Percentiles rank a stretch among this genome's conserved stretches.
These are phyloP conservation scores for Hanseniaspora vineae DNA, from an alignment of 805 yeast species.

Conservation along the genomic window DNA sequence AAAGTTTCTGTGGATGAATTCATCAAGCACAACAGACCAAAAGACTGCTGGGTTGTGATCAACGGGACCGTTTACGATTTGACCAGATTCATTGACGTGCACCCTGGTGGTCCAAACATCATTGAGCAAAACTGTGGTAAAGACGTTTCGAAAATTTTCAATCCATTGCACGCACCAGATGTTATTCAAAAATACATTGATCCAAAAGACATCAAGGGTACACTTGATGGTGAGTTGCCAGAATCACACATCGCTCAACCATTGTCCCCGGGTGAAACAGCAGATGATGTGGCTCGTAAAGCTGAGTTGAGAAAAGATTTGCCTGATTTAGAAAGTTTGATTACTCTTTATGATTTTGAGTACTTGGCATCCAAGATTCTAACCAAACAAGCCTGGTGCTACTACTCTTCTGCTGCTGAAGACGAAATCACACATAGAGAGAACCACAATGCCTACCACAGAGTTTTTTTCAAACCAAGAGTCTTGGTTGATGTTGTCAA, in stretches of 20 bases:
- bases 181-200: constrained; percentile 54
- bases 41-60: constrained; percentile 76
- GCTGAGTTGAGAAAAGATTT: constrained; percentile 27
- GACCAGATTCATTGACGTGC: constrained; percentile 57
- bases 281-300: constrained; percentile 19
- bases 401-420: constrained; percentile 83
- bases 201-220: constrained; percentile 49
- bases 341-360: constrained; percentile 80
- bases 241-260: constrained; percentile 17
- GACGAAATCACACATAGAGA: constrained; percentile 86
- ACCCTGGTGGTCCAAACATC: constrained; percentile 73
- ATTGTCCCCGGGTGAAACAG: constrained; percentile 23
- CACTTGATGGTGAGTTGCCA: constrained; percentile 24
- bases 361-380: constrained; percentile 68
- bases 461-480: constrained; percentile 78
- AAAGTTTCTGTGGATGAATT: constrained; percentile 37
- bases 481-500: constrained; percentile 69
- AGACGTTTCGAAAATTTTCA: constrained; percentile 73
- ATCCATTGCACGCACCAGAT: constrained; percentile 87
- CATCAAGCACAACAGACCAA: constrained; percentile 50
- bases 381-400: constrained; percentile 79
- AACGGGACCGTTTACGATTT: constrained; percentile 72
- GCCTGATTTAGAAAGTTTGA: constrained; percentile 60
- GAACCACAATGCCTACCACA: constrained; percentile 79
- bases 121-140: constrained; percentile 70